A percentile compares a stretch with the other conserved stretches of the same genome.
These are phyloP conservation scores for Lachancea sp. DNA, from an alignment of 805 yeast species.

Conservation along the genomic window DNA sequence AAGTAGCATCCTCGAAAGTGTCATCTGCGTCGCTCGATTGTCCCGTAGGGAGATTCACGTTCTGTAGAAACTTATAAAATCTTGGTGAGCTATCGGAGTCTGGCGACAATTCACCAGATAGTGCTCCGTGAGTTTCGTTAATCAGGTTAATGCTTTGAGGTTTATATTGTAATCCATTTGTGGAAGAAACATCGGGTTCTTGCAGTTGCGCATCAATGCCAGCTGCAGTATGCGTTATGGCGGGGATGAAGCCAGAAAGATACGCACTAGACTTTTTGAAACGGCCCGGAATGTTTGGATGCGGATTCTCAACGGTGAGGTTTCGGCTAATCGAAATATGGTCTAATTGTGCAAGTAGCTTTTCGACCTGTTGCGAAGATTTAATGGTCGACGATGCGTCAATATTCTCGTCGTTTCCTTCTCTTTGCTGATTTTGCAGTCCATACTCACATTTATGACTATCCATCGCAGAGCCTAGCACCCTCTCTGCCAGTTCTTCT, in stretches of 20 bases:
- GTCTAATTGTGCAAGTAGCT: conserved; percentile 28
- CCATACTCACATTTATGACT: neutral
- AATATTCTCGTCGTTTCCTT: neutral
- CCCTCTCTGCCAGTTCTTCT: too few species aligned
- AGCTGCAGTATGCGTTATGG: neutral
- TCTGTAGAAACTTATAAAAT: conserved; percentile 19
- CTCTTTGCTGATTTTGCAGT: neutral
- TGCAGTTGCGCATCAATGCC: conserved; percentile 1
- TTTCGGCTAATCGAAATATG: conserved; percentile 25
- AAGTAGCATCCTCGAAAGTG: neutral
- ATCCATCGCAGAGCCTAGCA: too few species aligned
- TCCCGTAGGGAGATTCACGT: neutral
- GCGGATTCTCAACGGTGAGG: conserved; percentile 11
- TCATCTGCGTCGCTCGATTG: conserved; percentile 1
- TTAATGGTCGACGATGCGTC: conserved; percentile 5
- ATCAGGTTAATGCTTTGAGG: conserved; percentile 1
- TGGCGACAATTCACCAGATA: conserved; percentile 4
- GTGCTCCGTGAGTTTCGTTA: neutral
- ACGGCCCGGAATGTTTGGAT: neutral
- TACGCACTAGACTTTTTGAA: conserved; percentile 33
- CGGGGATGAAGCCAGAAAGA: conserved; percentile 23
- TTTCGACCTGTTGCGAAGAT: conserved; percentile 22
- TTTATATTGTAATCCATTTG: neutral
- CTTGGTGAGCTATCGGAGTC: conserved; percentile 20
- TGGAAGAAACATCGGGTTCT: neutral